Evolutionary conservation across 1,284 basidiomycete genomes (phyloP).

Genomic region (Rhodotorula mucilaginosa): DNA sequence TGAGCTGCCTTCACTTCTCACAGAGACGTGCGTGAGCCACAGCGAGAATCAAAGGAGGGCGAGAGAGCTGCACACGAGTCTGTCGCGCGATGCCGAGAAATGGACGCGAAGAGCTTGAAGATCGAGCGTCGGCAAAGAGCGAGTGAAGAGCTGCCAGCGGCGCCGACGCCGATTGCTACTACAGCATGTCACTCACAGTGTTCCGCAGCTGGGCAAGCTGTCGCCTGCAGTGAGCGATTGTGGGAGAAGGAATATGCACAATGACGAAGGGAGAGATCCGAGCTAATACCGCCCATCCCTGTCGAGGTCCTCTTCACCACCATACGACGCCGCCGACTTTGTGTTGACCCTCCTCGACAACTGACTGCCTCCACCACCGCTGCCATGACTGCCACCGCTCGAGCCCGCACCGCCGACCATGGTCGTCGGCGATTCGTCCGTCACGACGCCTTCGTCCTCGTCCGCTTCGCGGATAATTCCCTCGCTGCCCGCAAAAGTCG

Average conservation of each 20-base stretch:
- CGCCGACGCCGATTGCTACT: too few species aligned
- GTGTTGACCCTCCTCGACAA: neutral
- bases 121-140: too few species aligned
- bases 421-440: constrained; percentile 7
- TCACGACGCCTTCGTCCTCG: constrained; percentile 9
- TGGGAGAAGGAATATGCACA: neutral
- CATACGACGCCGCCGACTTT: neutral
- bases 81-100: too few species aligned
- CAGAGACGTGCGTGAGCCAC: neutral
- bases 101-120: too few species aligned
- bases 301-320: neutral
- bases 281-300: neutral
- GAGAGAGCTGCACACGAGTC: too few species aligned
- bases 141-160: too few species aligned
- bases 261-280: neutral
- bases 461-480: neutral
- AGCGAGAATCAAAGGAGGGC: too few species aligned
- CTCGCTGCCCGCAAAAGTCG: neutral
- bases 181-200: too few species aligned
- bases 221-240: neutral
- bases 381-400: neutral
- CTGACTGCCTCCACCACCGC: neutral
- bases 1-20: neutral
- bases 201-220: too few species aligned
- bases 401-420: neutral